These are phyloP conservation scores for Apophysomyces variabilis DNA, from an alignment of 371 early-diverging fungal species.

Conservation along the genomic window DNA sequence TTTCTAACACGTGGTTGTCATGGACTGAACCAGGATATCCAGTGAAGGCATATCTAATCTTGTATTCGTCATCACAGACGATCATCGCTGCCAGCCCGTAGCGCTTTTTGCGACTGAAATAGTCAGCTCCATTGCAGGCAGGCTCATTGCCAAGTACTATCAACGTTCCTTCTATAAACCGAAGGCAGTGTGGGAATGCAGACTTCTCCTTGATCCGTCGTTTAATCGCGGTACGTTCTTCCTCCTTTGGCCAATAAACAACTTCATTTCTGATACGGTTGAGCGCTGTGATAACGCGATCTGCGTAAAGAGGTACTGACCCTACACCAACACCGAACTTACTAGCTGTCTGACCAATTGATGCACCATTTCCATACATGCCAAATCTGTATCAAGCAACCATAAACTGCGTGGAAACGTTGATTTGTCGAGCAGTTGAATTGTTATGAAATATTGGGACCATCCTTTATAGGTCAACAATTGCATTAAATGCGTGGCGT, in stretches of 20 bases:
- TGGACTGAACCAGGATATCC: slow-evolving; percentile 1
- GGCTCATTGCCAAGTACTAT: too few species aligned
- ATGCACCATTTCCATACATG: not conserved
- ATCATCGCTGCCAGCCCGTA: not conserved
- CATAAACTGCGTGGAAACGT: not conserved
- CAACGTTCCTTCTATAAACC: too few species aligned
- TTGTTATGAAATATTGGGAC: not conserved
- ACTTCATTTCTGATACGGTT: not conserved
- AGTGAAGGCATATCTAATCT: not conserved
- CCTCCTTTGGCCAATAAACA: not conserved
- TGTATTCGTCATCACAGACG: not conserved
- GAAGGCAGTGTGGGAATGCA: too few species aligned
- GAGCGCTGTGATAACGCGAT: not conserved
- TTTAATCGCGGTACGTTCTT: not conserved
- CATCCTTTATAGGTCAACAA: not conserved
- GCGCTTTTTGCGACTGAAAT: not conserved
- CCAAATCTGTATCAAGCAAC: not conserved
- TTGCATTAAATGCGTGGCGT: not conserved
- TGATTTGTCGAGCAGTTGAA: not conserved
- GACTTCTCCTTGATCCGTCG: too few species aligned
- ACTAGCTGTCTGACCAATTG: not conserved
- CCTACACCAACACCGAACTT: slow-evolving; percentile 1
- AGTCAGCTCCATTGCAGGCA: too few species aligned
- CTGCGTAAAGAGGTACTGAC: not conserved
- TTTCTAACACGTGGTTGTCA: not conserved